Conservation (phyloP, 2,329 filamentous ascomycete species). For the Cephalotrichum gorgonifer region DNA sequence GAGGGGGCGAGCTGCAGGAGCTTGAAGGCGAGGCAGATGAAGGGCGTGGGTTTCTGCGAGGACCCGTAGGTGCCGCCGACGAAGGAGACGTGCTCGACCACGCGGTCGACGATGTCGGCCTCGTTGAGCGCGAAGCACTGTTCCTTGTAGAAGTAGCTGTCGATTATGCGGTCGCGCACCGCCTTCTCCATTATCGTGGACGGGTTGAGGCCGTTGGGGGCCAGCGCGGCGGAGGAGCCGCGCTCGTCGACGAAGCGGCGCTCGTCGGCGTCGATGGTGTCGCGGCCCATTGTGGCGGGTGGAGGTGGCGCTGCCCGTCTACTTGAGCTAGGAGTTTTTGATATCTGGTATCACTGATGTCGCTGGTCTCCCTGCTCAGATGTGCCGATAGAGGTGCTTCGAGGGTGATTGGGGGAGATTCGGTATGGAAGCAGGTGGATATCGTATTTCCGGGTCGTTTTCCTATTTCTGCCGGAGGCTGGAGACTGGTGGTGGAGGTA, state of each 20-base stretch:
- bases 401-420: background rate
- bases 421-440: background rate
- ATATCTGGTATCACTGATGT: too few species aligned
- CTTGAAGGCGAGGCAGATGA: conserved; percentile 91
- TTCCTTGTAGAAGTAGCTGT: conserved; percentile 97
- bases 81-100: conserved; percentile 69
- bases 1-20: conserved; percentile 78
- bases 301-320: background rate
- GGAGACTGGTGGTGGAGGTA: too few species aligned
- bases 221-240: conserved; percentile 63
- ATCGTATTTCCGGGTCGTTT: background rate
- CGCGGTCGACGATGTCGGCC: conserved; percentile 74
- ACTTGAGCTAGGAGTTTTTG: too few species aligned
- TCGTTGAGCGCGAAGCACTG: conserved; percentile 94
- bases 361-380: too few species aligned
- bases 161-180: conserved; percentile 88
- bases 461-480: too few species aligned
- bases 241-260: conserved; percentile 80
- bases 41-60: conserved; percentile 79
- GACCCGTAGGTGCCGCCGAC: conserved; percentile 83
- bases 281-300: conserved; percentile 18
- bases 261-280: conserved; percentile 68
- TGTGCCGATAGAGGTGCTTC: background rate
- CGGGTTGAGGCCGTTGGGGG: conserved; percentile 82
- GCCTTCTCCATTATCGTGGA: conserved; percentile 94